Conservation (phyloP, 345 rosid genomes). For the Bretschneidera sinensis region DNA sequence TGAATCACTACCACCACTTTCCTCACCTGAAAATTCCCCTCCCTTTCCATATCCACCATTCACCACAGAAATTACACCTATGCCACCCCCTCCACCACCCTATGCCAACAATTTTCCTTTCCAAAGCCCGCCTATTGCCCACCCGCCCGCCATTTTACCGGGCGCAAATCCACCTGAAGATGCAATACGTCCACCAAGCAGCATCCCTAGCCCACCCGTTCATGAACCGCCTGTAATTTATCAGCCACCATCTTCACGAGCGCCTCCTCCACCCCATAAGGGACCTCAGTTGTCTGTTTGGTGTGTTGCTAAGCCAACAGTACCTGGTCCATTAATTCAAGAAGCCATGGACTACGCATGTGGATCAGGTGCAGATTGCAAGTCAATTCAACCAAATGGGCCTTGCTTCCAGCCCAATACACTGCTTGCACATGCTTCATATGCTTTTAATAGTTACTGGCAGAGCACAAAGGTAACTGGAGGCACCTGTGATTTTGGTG, state of each 20-base stretch:
- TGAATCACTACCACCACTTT: slow-evolving; percentile 22
- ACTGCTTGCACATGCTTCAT: slow-evolving; percentile 36
- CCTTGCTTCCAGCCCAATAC: slow-evolving; percentile 40
- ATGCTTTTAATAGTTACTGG: slow-evolving; percentile 52
- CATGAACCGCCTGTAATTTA: background rate
- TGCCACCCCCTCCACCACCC: slow-evolving; percentile 15
- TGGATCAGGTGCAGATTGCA: slow-evolving; percentile 44
- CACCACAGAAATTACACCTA: slow-evolving; percentile 1
- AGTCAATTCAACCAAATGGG: slow-evolving; percentile 30
- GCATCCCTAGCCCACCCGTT: slow-evolving; percentile 10
- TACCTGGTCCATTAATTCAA: slow-evolving; percentile 31
- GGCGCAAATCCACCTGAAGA: slow-evolving; percentile 16
- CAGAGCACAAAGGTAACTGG: slow-evolving; percentile 27
- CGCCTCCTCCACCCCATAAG: slow-evolving; percentile 20
- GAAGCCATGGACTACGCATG: slow-evolving; percentile 49
- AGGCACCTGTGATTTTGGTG: slow-evolving; percentile 51
- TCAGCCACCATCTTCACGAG: slow-evolving; percentile 12
- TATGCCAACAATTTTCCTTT: background rate
- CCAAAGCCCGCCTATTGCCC: slow-evolving; percentile 21
- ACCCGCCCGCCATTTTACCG: no score
- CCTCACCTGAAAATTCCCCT: slow-evolving; percentile 10
- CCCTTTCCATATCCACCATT: slow-evolving; percentile 19
- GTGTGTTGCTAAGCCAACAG: slow-evolving; percentile 47
- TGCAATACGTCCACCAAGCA: slow-evolving; percentile 10
- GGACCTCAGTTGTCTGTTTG: slow-evolving; percentile 17